Evolutionary conservation across 208 protist species (phyloP).

Genomic region (Tritrichomonas musculus): DNA sequence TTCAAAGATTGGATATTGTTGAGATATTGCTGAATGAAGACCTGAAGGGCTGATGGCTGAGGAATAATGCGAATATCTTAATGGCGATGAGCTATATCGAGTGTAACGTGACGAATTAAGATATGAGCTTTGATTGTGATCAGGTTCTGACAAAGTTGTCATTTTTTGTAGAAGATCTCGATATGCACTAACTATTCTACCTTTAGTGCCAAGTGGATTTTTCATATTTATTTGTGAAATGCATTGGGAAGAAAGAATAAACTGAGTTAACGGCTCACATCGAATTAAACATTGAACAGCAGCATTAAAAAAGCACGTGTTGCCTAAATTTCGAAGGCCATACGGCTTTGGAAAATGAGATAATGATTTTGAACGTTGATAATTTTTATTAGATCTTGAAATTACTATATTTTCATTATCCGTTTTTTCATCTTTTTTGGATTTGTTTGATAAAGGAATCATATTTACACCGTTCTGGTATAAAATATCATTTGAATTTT

Average conservation of each 20-base stretch:
- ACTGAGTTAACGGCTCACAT: slow-evolving; percentile 61
- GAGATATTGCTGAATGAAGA: background rate
- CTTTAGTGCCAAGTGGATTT: slow-evolving; percentile 38
- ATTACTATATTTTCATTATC: too few relatives aligned
- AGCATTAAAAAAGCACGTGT: slow-evolving; percentile 93
- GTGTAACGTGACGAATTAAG: too few relatives aligned
- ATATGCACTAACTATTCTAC: slow-evolving; percentile 40
- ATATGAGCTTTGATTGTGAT: too few relatives aligned
- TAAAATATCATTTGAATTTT: too few relatives aligned
- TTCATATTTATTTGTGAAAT: slow-evolving; percentile 26
- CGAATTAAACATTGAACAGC: slow-evolving; percentile 79
- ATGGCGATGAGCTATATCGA: too few relatives aligned
- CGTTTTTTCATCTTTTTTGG: too few relatives aligned
- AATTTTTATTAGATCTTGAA: too few relatives aligned
- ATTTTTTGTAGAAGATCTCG: slow-evolving; percentile 35
- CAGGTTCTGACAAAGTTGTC: background rate
- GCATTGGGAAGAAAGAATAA: slow-evolving; percentile 33
- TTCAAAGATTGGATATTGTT: background rate
- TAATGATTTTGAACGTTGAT: too few relatives aligned
- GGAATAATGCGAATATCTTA: background rate
- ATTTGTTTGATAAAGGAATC: too few relatives aligned
- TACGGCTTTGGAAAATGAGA: too few relatives aligned
- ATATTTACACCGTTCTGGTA: too few relatives aligned
- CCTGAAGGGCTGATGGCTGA: background rate
- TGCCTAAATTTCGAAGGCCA: slow-evolving; percentile 80